Percentiles rank a stretch among this genome's conserved stretches.
Evolutionary conservation across 2,329 filamentous ascomycete genomes (phyloP).

Genomic region (Didymella pomorum): DNA sequence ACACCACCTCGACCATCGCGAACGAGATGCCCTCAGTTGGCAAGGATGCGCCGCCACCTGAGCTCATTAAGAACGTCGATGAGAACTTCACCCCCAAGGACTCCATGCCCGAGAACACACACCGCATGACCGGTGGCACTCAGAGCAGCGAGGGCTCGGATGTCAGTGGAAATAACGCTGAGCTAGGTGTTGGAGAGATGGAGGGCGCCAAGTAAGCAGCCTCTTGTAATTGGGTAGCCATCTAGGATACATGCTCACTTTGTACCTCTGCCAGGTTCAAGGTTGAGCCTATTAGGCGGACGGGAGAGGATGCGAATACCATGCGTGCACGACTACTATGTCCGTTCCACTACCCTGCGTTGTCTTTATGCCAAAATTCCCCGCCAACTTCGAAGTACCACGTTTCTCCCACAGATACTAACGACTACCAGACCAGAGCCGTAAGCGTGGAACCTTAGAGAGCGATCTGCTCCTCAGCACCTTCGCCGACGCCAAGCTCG

Average conservation of each 20-base stretch:
- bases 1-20: constrained; percentile 69
- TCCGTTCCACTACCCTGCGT: constrained; percentile 49
- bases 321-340: constrained; percentile 87
- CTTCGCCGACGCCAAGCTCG: constrained; percentile 83
- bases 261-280: constrained; percentile 73
- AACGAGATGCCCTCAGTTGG: constrained; percentile 70
- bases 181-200: constrained; percentile 45
- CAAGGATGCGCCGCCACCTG: constrained; percentile 64
- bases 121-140: constrained; percentile 70
- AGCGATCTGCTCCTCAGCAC: constrained; percentile 95
- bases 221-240: constrained; percentile 75
- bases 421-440: constrained; percentile 78
- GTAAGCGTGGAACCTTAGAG: constrained; percentile 95
- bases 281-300: constrained; percentile 86
- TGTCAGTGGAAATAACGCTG: constrained; percentile 38
- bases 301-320: constrained; percentile 83
- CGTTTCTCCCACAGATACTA: constrained; percentile 7
- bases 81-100: constrained; percentile 66
- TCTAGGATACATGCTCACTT: constrained; percentile 67
- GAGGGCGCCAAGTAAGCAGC: constrained; percentile 54
- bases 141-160: constrained; percentile 58
- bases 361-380: constrained; percentile 1
- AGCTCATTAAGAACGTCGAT: constrained; percentile 66
- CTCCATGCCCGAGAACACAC: constrained; percentile 67
- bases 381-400: too few species aligned